These are phyloP conservation scores for Selenicereus undatus DNA, from an alignment of 148 eudicot genomes.

Conservation along the genomic window DNA sequence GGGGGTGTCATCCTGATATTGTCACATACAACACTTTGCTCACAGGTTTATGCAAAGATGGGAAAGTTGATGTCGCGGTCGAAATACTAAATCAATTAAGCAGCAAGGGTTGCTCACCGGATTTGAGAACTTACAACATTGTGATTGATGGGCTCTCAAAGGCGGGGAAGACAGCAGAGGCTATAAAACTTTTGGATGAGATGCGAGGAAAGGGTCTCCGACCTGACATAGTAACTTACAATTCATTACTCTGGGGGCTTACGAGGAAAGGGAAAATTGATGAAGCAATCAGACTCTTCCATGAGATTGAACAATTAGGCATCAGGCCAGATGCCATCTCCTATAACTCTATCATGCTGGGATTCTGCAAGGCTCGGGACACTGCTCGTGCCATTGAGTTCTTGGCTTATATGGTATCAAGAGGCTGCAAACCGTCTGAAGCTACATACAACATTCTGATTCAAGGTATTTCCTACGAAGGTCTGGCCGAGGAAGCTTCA, in stretches of 20 bases:
- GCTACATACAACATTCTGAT: slow-evolving; percentile 49
- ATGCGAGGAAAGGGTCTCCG: slow-evolving; percentile 51
- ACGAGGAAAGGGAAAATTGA: slow-evolving; percentile 58
- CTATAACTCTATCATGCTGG: slow-evolving; percentile 53
- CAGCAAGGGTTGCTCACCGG: slow-evolving; percentile 57
- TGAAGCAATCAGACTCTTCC: slow-evolving; percentile 44
- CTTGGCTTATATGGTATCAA: slow-evolving; percentile 49
- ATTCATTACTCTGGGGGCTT: slow-evolving; percentile 49
- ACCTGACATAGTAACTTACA: slow-evolving; percentile 52
- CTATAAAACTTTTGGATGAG: slow-evolving; percentile 43
- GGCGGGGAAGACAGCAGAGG: slow-evolving; percentile 45
- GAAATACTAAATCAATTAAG: slow-evolving; percentile 57
- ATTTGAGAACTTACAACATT: slow-evolving; percentile 58
- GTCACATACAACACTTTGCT: slow-evolving; percentile 71
- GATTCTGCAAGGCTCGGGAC: slow-evolving; percentile 53
- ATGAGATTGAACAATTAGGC: slow-evolving; percentile 46
- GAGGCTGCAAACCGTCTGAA: slow-evolving; percentile 56
- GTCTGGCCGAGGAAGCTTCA: slow-evolving; percentile 47
- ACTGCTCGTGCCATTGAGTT: slow-evolving; percentile 58
- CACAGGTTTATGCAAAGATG: slow-evolving; percentile 66
- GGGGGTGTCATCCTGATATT: slow-evolving; percentile 70
- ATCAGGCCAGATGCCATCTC: slow-evolving; percentile 47
- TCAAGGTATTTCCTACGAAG: slow-evolving; percentile 58
- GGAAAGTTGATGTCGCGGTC: slow-evolving; percentile 59
- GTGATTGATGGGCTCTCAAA: slow-evolving; percentile 60